Evolutionary conservation across 2,329 filamentous ascomycete genomes (phyloP), one percentile per base, ranked within the genome.

Genomic region (Chrysoporthe deuterocubensis): DNA sequence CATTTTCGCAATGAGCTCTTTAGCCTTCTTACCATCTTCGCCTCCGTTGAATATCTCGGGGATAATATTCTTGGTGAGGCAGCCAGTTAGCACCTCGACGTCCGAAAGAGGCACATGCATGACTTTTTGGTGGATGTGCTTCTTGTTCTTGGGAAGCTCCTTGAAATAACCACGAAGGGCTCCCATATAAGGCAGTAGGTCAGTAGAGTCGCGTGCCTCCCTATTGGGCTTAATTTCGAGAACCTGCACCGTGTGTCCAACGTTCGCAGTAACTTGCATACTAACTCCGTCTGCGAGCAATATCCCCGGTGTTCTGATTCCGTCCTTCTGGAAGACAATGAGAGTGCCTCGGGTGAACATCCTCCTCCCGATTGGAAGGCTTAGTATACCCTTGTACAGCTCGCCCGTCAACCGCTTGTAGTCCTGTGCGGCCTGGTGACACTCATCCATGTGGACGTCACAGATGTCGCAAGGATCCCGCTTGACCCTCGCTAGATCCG

Each of bases 401-500:
- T 97, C 92, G 21, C 87, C 83, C 0, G 94, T 97, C n/a, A 96
- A 81, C 69, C 89, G 86, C 75, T 91, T 90, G 76, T 90, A 96
- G 70, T 92, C 89, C 78, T 97, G 90, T 3, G 92, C 89, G 1
- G 93, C 91, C 72, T 92, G 86, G 76, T 98, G 95, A 72, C 92
- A 97, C 65, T 85, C 81, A 71, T 94, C 92, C 73, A 99, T 86
- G 72, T 93, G 89, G 52, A 86, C 81, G 76, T 97, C 93, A 76
- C 96, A 99, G 40, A 91, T 89, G 34, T 88, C 81, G 78, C 96
- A 99, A 26, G 90, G 79, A 74, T 97, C 93, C 14, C 95, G 87
- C 79, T 95, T 96, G 75, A 98, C 88, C 80, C 95, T 97, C 65
- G 90, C 93, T 66, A 99, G 81, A 80, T 96, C 95, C 4, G 93